Base-by-base conservation (phyloP, 23 red algal genomes). In the Porphyridium purpureum region DNA sequence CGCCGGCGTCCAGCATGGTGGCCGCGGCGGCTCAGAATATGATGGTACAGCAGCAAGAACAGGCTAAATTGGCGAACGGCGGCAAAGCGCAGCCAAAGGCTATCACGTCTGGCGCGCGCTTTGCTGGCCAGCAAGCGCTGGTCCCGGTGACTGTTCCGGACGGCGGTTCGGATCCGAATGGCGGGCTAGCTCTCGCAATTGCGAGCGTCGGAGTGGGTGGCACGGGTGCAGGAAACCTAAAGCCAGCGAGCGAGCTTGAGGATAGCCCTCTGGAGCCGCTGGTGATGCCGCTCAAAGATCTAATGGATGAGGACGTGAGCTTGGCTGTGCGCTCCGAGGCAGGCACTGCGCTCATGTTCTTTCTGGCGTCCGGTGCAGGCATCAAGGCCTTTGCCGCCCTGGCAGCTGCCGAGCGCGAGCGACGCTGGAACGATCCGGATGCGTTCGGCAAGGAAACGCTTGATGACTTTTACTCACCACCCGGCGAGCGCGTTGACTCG, bases 221-320 rank as follows among this genome's bases (percentile, higher is more conserved):
- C 27, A 35, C 52, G 0, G 49, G 48, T 54, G 21, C 7, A 29
- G 66, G 21, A 23, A 21, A 51, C 5, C 27, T 25, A 7, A 25
- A 25, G 5, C 47, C 47, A 4, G 22, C 7, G 47, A 25, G 7
- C 15, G 54, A 15, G 20, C 59, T 60, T 33, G 56, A 60, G 3
- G 54, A 57, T 20, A 66, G 74, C 33, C 69, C 70, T 0, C 65
- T 85, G 35, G 59, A 85, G 19, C 41, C 56, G 0, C 32, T 85
- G 32, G 70, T 76, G 28, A 11, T 35, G 21, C 67, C 69, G n/a
- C 42, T 85, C 19, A 49, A 51, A 38, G 69, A 85, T 44, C 60
- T 85, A 26, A 58, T 85, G 35, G 42, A 74, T 35, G 80, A 74
- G 50, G 80, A 85, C 25, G 60, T 58, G n/a, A 75, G 63, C 33